phyloP scores from a whole-genome alignment of 140 eudicot genomes.

The Stevia rebaudiana region DNA sequence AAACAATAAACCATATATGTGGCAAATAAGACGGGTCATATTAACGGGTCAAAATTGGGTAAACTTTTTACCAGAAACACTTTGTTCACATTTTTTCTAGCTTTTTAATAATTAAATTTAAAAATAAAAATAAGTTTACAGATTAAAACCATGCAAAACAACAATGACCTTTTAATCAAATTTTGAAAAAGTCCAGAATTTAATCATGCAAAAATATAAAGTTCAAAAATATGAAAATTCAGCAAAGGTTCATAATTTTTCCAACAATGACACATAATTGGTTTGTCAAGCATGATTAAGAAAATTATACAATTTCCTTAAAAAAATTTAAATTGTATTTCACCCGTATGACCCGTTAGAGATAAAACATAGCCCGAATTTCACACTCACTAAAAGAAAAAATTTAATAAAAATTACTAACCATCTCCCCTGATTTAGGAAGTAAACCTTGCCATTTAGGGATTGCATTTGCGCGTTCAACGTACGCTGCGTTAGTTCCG shows the following conservation, averaged over 20 bases:
- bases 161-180: neutral
- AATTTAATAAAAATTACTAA: conserved; percentile 17
- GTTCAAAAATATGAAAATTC: too few species aligned
- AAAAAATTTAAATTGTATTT: neutral
- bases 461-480: conserved; percentile 81
- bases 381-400: neutral
- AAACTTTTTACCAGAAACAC: neutral
- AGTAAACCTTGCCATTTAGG: conserved; percentile 90
- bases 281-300: neutral
- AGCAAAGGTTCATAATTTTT: too few species aligned
- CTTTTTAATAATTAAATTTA: neutral
- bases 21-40: neutral
- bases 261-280: neutral
- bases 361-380: neutral
- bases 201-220: neutral
- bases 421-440: conserved; percentile 90
- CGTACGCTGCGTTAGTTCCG: conserved; percentile 96
- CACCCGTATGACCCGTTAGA: neutral
- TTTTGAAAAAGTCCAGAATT: neutral
- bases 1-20: neutral
- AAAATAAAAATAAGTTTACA: neutral
- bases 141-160: neutral
- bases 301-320: neutral
- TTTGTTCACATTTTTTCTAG: neutral
- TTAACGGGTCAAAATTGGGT: neutral